A percentile compares a stretch with the other conserved stretches of the same genome.
These are phyloP conservation scores for Ustanciosporium gigantosporum DNA, from an alignment of 1,284 basidiomycete genomes.

Conservation along the genomic window DNA sequence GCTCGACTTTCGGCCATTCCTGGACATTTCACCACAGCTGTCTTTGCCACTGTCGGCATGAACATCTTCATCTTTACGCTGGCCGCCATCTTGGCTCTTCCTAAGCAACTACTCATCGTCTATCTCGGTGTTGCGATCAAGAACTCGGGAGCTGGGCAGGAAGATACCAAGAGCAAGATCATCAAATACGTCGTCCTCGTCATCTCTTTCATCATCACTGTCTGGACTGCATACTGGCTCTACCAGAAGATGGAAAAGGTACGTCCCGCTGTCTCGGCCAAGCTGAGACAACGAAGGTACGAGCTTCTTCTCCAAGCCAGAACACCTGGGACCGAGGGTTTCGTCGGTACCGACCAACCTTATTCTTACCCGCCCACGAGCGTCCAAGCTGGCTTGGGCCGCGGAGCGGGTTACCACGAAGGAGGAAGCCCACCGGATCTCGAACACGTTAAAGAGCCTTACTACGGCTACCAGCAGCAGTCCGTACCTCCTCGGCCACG, in stretches of 20 bases:
- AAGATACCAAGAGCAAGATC: conserved; percentile 51
- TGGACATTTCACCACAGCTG: conserved; percentile 69
- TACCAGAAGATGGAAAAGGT: conserved; percentile 74
- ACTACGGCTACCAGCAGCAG: no score
- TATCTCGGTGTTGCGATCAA: conserved; percentile 58
- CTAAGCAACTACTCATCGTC: conserved; percentile 66
- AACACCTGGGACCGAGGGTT: conserved; percentile 19
- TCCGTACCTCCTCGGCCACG: no score
- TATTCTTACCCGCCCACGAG: no score
- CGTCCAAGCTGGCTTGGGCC: no score
- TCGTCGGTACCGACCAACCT: conserved; percentile 1
- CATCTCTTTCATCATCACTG: conserved; percentile 68
- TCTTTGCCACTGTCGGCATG: conserved; percentile 77
- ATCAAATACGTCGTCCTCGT: conserved; percentile 58
- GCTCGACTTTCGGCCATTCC: conserved; percentile 64
- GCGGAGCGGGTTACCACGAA: no score
- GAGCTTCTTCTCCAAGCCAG: conserved; percentile 36
- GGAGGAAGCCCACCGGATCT: no score
- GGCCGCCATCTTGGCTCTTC: conserved; percentile 74
- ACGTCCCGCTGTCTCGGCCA: conserved; percentile 68
- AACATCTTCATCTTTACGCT: conserved; percentile 71
- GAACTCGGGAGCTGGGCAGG: conserved; percentile 31
- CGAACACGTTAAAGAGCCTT: no score
- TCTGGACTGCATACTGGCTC: conserved; percentile 82
- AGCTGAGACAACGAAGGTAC: conserved; percentile 72